These are phyloP conservation scores for Peronospora destructor DNA, from an alignment of 352 stramenopile species.

Conservation along the genomic window DNA sequence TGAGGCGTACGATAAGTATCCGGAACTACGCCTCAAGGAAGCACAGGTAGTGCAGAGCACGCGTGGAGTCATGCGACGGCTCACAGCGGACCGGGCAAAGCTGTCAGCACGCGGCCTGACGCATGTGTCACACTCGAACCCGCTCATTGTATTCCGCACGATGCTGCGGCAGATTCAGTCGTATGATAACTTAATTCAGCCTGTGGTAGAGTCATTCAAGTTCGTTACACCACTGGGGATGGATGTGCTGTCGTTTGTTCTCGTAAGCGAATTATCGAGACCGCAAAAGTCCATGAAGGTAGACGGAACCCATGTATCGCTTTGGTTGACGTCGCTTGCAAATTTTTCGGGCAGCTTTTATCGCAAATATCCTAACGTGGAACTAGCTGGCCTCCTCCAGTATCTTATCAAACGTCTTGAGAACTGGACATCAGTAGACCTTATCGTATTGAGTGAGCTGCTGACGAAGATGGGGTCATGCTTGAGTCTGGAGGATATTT, in stretches of 20 bases:
- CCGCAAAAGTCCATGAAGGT: slow-evolving; percentile 80
- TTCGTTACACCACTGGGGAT: slow-evolving; percentile 90
- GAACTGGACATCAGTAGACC: slow-evolving; percentile 77
- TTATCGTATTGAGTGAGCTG: slow-evolving; percentile 84
- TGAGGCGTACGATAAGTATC: slow-evolving; percentile 44
- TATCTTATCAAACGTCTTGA: slow-evolving; percentile 88
- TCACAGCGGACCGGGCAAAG: slow-evolving; percentile 78
- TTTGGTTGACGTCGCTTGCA: slow-evolving; percentile 91
- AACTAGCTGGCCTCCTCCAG: slow-evolving; percentile 85
- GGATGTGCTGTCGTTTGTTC: slow-evolving; percentile 91
- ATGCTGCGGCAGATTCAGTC: slow-evolving; percentile 95
- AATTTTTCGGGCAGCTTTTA: slow-evolving; percentile 93
- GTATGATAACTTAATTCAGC: slow-evolving; percentile 95
- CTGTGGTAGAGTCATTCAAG: slow-evolving; percentile 93
- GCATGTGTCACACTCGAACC: slow-evolving; percentile 90
- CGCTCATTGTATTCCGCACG: slow-evolving; percentile 90
- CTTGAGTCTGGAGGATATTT: slow-evolving; percentile 84
- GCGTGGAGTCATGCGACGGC: slow-evolving; percentile 67
- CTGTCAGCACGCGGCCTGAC: slow-evolving; percentile 66
- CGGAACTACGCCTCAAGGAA: slow-evolving; percentile 61
- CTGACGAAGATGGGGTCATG: slow-evolving; percentile 86
- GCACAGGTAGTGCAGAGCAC: slow-evolving; percentile 65
- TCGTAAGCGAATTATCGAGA: slow-evolving; percentile 87
- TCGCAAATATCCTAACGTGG: slow-evolving; percentile 88
- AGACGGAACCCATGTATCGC: slow-evolving; percentile 88